A percentile compares a stretch with the other conserved stretches of the same genome.
Conservation (phyloP, 176 grass and related monocot genomes). For the Raddia distichophylla region DNA sequence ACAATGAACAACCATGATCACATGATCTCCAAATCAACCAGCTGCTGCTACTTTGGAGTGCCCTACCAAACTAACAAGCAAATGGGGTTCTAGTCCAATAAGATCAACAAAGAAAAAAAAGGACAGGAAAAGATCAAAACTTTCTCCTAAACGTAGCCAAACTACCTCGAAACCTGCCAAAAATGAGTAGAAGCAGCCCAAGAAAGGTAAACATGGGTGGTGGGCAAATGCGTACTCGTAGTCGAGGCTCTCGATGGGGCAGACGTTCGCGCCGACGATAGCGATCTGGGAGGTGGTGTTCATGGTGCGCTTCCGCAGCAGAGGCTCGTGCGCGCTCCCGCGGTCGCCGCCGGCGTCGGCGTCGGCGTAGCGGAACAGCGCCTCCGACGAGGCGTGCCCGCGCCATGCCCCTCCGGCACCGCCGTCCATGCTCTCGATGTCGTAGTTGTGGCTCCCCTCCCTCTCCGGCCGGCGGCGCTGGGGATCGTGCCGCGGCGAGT, state of each 20-base stretch:
- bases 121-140: not conserved
- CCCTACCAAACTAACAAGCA: not conserved
- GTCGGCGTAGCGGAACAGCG: constrained; percentile 43
- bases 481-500: constrained; percentile 22
- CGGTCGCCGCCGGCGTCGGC: constrained; percentile 36
- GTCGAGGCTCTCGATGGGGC: constrained; percentile 83
- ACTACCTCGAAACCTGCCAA: not conserved
- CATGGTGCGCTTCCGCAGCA: constrained; percentile 72
- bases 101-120: not conserved
- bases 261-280: constrained; percentile 86
- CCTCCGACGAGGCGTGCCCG: constrained; percentile 44
- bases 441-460: constrained; percentile 54
- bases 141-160: not conserved
- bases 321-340: constrained; percentile 36
- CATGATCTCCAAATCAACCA: not conserved
- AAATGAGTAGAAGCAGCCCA: not conserved
- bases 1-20: not conserved
- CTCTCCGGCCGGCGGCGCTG: constrained; percentile 30
- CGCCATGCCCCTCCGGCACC: constrained; percentile 8
- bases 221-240: constrained; percentile 62
- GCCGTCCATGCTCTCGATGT: constrained; percentile 75
- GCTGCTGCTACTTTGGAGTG: not conserved
- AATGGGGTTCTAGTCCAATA: not conserved
- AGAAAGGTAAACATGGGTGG: not conserved
- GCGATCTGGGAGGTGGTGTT: constrained; percentile 94